Evolutionary conservation across 1,284 basidiomycete genomes (phyloP).

Genomic region (Porogramme epimiltina): DNA sequence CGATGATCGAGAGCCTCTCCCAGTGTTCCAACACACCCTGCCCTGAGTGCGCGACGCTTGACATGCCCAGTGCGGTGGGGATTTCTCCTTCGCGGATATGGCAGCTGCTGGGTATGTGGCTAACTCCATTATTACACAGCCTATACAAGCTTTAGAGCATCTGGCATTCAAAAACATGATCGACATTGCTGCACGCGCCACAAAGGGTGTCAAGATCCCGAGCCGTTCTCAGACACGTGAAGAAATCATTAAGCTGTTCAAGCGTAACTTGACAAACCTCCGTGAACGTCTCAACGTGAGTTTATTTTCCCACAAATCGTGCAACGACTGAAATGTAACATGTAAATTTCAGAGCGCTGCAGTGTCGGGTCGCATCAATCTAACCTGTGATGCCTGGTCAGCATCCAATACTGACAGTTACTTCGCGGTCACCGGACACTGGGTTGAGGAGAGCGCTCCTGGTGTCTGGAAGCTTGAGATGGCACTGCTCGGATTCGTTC

Average conservation of each 20-base stretch:
- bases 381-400: conserved; percentile 42
- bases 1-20: conserved; percentile 89
- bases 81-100: too few species aligned
- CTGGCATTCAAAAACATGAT: conserved; percentile 29
- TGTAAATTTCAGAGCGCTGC: background rate
- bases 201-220: conserved; percentile 22
- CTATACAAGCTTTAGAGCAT: conserved; percentile 27
- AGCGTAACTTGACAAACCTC: conserved; percentile 31
- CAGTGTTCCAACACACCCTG: too few species aligned
- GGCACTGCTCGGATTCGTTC: background rate
- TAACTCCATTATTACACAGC: conserved; percentile 12
- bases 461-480: too few species aligned
- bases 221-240: conserved; percentile 23
- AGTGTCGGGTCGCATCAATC: conserved; percentile 23
- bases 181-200: conserved; percentile 22
- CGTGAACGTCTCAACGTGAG: conserved; percentile 30
- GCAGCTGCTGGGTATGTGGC: background rate
- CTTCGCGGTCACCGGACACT: conserved; percentile 38
- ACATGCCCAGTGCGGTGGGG: too few species aligned
- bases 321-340: too few species aligned
- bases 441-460: conserved; percentile 32
- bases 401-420: conserved; percentile 39
- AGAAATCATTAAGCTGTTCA: conserved; percentile 38
- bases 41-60: too few species aligned
- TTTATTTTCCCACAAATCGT: too few species aligned